phyloP scores from a whole-genome alignment of 257 asterid genomes.

The Scutellaria galericulata region DNA sequence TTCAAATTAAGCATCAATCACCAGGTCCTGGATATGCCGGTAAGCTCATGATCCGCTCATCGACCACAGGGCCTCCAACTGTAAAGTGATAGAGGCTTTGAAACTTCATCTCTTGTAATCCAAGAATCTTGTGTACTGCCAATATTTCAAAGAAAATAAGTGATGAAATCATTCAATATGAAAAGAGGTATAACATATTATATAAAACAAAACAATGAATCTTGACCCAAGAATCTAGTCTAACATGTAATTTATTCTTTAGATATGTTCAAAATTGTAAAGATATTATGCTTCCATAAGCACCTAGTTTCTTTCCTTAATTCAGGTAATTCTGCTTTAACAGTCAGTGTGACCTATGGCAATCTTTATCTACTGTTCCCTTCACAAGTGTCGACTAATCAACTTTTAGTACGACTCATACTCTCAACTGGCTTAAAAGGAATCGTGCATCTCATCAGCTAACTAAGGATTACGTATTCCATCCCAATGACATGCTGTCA shows the following conservation, averaged over 20 bases:
- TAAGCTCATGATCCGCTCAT: conserved; percentile 85
- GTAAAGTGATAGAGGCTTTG: conserved; percentile 95
- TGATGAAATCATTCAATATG: neutral
- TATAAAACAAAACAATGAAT: neutral
- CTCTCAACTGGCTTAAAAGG: no score
- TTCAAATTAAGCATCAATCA: conserved; percentile 46
- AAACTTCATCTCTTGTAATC: conserved; percentile 62
- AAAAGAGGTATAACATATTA: neutral
- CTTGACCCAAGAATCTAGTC: neutral
- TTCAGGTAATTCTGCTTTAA: neutral
- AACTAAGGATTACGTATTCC: no score
- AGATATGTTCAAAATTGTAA: neutral
- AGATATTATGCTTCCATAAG: neutral
- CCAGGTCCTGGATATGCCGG: conserved; percentile 91
- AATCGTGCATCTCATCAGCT: neutral
- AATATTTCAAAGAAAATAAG: conserved; percentile 17
- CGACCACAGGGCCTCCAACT: conserved; percentile 81
- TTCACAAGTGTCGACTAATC: no score
- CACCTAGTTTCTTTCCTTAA: neutral
- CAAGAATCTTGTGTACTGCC: conserved; percentile 90
- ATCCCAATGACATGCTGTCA: no score
- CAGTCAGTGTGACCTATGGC: no score
- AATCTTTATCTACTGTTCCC: no score
- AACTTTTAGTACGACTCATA: no score
- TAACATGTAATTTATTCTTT: neutral